A percentile compares a stretch with the other conserved stretches of the same genome.
Evolutionary conservation across 179 eudicot species (phyloP).

Genomic region (Silene noctiflora): DNA sequence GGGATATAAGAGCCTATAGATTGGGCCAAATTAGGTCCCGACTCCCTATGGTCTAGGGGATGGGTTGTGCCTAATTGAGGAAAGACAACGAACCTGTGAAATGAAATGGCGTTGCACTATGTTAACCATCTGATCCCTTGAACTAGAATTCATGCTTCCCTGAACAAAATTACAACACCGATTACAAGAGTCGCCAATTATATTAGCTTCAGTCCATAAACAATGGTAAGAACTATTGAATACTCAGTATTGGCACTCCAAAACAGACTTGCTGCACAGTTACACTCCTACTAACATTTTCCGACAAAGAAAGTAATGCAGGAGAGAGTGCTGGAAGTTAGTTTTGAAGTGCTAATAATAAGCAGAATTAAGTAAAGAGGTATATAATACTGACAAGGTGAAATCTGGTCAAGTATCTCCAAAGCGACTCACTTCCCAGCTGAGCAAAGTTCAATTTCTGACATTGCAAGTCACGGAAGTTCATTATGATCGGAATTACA

Average conservation of each 20-base stretch:
- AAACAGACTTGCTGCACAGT: too few species aligned
- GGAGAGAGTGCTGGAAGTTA: too few species aligned
- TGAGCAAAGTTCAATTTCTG: slow-evolving; percentile 70
- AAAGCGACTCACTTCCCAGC: slow-evolving; percentile 73
- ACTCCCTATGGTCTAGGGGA: neutral
- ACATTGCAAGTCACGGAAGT: slow-evolving; percentile 10
- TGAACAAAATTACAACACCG: slow-evolving; percentile 13
- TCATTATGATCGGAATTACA: slow-evolving; percentile 12
- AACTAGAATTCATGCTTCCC: slow-evolving; percentile 55
- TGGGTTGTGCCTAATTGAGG: neutral
- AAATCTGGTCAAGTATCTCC: slow-evolving; percentile 83
- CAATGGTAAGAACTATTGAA: too few species aligned
- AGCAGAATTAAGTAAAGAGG: neutral
- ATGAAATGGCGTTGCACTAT: slow-evolving; percentile 76
- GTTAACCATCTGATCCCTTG: slow-evolving; percentile 63
- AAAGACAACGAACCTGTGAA: slow-evolving; percentile 49
- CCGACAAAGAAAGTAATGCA: too few species aligned
- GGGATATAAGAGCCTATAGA: too few species aligned
- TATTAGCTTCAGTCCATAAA: too few species aligned
- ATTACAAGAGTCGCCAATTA: neutral
- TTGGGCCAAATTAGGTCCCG: too few species aligned
- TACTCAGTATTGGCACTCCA: too few species aligned
- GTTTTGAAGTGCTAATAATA: neutral
- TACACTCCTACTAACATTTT: too few species aligned
- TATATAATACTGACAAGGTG: slow-evolving; percentile 54